These are phyloP conservation scores for Verticillium alfalfae DNA, from an alignment of 2,329 filamentous ascomycete species.

Conservation along the genomic window DNA sequence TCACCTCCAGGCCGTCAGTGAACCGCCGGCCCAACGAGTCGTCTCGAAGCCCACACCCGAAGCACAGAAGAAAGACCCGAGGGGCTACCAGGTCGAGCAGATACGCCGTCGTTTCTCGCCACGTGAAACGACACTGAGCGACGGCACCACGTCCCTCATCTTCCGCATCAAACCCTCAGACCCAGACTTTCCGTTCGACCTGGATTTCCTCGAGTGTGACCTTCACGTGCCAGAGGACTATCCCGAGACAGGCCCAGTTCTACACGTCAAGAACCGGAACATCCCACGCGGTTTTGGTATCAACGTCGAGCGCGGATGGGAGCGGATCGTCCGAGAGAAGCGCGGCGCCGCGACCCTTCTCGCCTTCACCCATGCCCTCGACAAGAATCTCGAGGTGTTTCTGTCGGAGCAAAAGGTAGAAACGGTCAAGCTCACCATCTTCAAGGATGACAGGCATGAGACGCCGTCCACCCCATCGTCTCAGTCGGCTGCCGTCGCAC, in stretches of 20 bases:
- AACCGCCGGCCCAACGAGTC: constrained; percentile 40
- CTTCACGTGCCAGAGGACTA: constrained; percentile 61
- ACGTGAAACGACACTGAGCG: constrained; percentile 32
- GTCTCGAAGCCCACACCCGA: constrained; percentile 62
- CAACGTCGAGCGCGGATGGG: constrained; percentile 73
- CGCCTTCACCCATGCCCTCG: constrained; percentile 61
- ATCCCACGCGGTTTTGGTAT: constrained; percentile 68
- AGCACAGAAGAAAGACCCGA: constrained; percentile 60
- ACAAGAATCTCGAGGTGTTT: constrained; percentile 66
- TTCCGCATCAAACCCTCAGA: constrained; percentile 70
- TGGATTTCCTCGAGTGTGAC: constrained; percentile 62
- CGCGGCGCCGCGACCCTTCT: constrained; percentile 52
- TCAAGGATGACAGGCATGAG: constrained; percentile 47
- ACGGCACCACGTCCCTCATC: constrained; percentile 50
- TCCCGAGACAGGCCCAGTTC: constrained; percentile 49
- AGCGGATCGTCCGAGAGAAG: constrained; percentile 52
- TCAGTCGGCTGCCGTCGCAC: background rate
- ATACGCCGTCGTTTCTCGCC: constrained; percentile 60
- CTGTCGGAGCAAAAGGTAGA: constrained; percentile 66
- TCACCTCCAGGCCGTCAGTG: constrained; percentile 39
- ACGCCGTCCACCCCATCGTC: constrained; percentile 12
- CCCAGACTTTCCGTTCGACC: constrained; percentile 77
- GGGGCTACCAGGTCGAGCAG: constrained; percentile 71
- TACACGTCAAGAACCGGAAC: constrained; percentile 62
- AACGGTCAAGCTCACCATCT: constrained; percentile 63